Evolutionary conservation across 1,139 yeast genomes (phyloP), one percentile per base, ranked within the genome.

Genomic region (Petasospora fabianii): DNA sequence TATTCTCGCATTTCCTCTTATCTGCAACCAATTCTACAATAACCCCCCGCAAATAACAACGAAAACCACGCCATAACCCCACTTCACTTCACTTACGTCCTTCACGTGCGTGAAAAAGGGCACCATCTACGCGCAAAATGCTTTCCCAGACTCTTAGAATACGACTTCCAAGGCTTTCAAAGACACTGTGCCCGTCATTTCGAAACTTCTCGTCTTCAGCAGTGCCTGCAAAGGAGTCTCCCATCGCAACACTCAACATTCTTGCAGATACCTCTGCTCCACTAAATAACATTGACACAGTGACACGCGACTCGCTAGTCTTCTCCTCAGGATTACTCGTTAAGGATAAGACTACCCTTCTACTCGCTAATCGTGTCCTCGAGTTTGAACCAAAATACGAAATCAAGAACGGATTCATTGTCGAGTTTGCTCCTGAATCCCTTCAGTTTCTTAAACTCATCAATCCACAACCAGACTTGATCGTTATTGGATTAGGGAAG

Each of bases 381-480:
- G 84, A 81, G 52, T 69, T 83, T 16, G 72, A 77, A 49, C 48
- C 49, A 13, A 37, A 38, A 7, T 42, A 34, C 18, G 39, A 38
- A 26, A 50, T 73, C n/a, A 63, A 56, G 32, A 68, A 68, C 42
- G 72, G 72, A 5, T 69, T 71, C 46, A 60, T 71, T 21, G 66
- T 74, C 12, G 71, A 69, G 17, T 68, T 75, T 44, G 55, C 59
- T 34, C 61, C 61, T 8, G 54, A 60, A 32, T 59, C 75, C 0
- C 61, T 82, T 16, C 68, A 71, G 10, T 57, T 82, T 3, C 70
- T 84, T 39, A 67, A 68, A 29, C 65, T 77, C 10, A 62, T 82
- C 2, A 79, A 80, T 56, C 95, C 95, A 2, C 80, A 80, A 51
- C 95, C 95, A 0, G 95, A 85, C 55, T 66, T 85, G 28, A 54